Evolutionary conservation across 1,139 yeast genomes (phyloP), one percentile per base, ranked within the genome.

Genomic region (Trichomonascaceae sp.): DNA sequence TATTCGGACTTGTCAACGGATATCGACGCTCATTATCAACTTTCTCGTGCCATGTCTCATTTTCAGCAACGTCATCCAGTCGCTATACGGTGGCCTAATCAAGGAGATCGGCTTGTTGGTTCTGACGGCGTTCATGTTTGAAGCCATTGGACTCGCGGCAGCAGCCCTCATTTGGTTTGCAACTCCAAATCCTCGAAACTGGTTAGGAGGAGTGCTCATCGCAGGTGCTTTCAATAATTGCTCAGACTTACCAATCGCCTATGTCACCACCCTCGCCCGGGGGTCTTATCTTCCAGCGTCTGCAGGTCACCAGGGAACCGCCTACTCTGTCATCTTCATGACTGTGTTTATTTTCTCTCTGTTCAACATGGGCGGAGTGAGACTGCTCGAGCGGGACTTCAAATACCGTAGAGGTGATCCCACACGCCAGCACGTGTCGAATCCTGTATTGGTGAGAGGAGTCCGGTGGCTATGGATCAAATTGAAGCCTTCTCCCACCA

Each of bases 161-260:
- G 60, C 58, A 3, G 17, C 45, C 5, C 15, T 59, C 14, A 41
- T 56, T n/a, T 47, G 57, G 18, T 44, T 52, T 25, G 36, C 58
- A 2, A 57, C 71, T 0, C 71, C 71, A 0, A 67, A 60, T 1
- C 96, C 95, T 0, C 69, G 67, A 42, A 59, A 70, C 34, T 85
- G 93, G 93, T 59, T 70, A 30, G 93, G 94, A 34, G 94, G 94
- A 0, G 58, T 72, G 23, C 52, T 71, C 29, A 69, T 79, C 9
- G 85, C 82, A n/a, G 89, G 93, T 0, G 62, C 80, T 29, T 73
- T 82, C 38, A 57, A 53, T 35, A 60, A 60, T 35, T 43, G 80
- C 32, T 74, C 89, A 6, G 95, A 85, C 57, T 63, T 85, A 39
- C 95, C 95, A 1, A 80, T 85, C 47, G 95, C 95, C 0, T 84